Evolutionary conservation across 1,139 yeast genomes (phyloP), one percentile per base, ranked within the genome.

Genomic region (Lodderomyces oxycetoniae): DNA sequence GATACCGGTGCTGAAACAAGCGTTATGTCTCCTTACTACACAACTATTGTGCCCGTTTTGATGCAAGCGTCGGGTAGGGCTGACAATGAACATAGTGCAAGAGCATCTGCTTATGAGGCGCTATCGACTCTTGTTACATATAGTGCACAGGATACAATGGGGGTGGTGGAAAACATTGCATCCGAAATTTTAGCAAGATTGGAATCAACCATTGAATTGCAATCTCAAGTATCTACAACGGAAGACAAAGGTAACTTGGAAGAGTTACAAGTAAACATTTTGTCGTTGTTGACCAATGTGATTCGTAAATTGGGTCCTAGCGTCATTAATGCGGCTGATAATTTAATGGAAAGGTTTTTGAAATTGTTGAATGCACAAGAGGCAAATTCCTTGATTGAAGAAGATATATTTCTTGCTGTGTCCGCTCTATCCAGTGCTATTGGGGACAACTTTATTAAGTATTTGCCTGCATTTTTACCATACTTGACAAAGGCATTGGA

Each of bases 81-180:
- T 12, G 95, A 87, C 52, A 91, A 91, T 51, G 97, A 88, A 53
- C 72, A 77, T 53, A 79, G 86, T 40, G 75, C 94, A n/a, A 74
- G 98, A 53, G 93, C 97, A 3, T 88, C 96, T 17, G 95, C 97
- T 1, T 91, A 87, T 56, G 96, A 93, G 59, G 95, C 96, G 0
- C 67, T 91, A 46, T 81, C 95, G 2, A 71, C 91, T 1, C 67
- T 89, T 55, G 95, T 89, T 24, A 71, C 79, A 32, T 82, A 74
- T 56, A 73, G 91, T 53, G 78, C 94, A 8, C 68, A 68, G 33
- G 88, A 79, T 50, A 84, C 85, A 33, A 68, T 83, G 59, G 77
- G 75, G 26, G 61, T 79, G 26, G 80, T 89, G 22, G 79, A 83
- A 42, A 67, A 71, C 34, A 74, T 91, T 48, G 93, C 96, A 3